These are phyloP conservation scores for Nannizziopsis barbatae DNA, from an alignment of 2,329 filamentous ascomycete genomes.

Conservation along the genomic window DNA sequence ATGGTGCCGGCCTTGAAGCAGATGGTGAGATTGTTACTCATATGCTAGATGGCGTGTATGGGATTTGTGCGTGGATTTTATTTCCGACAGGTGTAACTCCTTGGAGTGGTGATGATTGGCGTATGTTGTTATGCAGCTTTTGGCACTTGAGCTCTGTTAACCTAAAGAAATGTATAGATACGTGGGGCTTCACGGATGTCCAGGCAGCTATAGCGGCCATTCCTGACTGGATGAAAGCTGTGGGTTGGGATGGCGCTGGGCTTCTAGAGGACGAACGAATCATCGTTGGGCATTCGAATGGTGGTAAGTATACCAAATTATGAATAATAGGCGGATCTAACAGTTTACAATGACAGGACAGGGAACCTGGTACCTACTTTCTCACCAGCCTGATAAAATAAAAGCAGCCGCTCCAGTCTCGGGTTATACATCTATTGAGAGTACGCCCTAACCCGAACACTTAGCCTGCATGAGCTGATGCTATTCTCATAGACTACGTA, in stretches of 20 bases:
- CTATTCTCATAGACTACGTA: slow-evolving; percentile 39
- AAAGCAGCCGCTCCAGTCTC: slow-evolving; percentile 48
- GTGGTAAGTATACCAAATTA: slow-evolving; percentile 28
- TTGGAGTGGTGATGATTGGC: slow-evolving; percentile 53
- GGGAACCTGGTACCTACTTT: slow-evolving; percentile 47
- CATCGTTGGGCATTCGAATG: slow-evolving; percentile 49
- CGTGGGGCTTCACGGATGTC: slow-evolving; percentile 47
- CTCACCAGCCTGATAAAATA: slow-evolving; percentile 46
- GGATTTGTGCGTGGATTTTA: slow-evolving; percentile 46
- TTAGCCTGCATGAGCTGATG: background rate
- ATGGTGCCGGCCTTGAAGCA: slow-evolving; percentile 48
- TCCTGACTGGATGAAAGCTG: slow-evolving; percentile 39
- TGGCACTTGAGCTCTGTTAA: no score
- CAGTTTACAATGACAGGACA: slow-evolving; percentile 31
- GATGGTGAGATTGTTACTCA: slow-evolving; percentile 38
- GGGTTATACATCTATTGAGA: slow-evolving; percentile 48
- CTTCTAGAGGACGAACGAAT: slow-evolving; percentile 41
- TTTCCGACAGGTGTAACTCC: slow-evolving; percentile 47
- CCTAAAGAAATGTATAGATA: slow-evolving; percentile 24
- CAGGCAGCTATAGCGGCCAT: slow-evolving; percentile 43
- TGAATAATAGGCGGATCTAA: background rate
- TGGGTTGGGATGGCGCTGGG: slow-evolving; percentile 40
- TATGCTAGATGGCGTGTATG: slow-evolving; percentile 40
- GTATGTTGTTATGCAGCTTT: slow-evolving; percentile 21
- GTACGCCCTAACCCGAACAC: slow-evolving; percentile 14